Evolutionary conservation across 2,329 filamentous ascomycete genomes (phyloP).

Genomic region (Stachybotrys echinatus): DNA sequence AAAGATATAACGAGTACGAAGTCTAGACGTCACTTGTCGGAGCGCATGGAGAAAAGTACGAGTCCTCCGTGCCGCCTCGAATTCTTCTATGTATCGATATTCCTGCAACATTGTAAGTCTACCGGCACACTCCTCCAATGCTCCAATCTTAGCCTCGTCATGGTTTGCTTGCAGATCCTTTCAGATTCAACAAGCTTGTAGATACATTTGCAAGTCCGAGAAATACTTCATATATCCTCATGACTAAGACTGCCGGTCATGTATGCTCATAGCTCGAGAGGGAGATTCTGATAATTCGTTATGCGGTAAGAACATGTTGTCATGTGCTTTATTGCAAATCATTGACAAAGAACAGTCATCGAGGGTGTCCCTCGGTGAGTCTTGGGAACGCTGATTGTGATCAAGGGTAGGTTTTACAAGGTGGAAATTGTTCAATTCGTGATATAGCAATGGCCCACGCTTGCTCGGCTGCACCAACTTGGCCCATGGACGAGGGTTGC

Average conservation of each 20-base stretch:
- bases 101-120: not conserved
- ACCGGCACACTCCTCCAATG: not conserved
- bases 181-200: not conserved
- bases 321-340: too few species aligned
- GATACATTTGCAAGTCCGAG: not conserved
- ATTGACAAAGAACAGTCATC: too few species aligned
- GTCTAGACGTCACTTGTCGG: not conserved
- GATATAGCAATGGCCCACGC: too few species aligned
- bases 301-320: too few species aligned
- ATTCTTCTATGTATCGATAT: not conserved
- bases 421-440: too few species aligned
- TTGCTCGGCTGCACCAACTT: too few species aligned
- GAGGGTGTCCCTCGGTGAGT: too few species aligned
- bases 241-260: not conserved
- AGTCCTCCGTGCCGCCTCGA: not conserved
- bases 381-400: too few species aligned
- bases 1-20: not conserved
- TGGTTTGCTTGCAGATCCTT: not conserved
- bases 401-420: too few species aligned
- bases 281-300: not conserved
- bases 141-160: not conserved
- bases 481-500: too few species aligned
- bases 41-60: not conserved
- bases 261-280: not conserved
- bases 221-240: not conserved